These are phyloP conservation scores for Emiliania huxleyi DNA, from an alignment of 78 protist species.

Conservation along the genomic window DNA sequence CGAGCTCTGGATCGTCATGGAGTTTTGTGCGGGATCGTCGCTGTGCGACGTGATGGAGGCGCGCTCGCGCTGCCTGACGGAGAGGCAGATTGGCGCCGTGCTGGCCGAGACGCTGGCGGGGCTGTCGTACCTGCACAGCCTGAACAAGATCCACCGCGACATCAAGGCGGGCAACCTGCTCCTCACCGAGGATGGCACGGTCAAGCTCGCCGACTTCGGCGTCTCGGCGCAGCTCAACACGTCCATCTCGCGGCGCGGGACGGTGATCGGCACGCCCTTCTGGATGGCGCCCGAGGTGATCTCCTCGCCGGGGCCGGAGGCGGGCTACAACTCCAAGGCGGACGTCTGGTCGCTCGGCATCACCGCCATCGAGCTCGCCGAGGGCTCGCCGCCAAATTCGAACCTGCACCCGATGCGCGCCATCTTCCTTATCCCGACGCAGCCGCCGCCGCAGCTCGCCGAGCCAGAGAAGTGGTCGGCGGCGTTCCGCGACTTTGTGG, in stretches of 20 bases:
- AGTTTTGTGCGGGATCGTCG: neutral
- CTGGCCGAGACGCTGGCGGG: neutral
- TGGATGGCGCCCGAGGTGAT: constrained; percentile 97
- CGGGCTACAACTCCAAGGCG: constrained; percentile 37
- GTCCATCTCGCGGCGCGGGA: neutral
- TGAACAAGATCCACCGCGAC: constrained; percentile 34
- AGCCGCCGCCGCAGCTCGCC: constrained; percentile 85
- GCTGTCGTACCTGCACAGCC: constrained; percentile 16
- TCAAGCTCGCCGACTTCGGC: constrained; percentile 53
- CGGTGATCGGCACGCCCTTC: constrained; percentile 60
- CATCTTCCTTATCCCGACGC: constrained; percentile 87
- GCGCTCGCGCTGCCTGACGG: neutral
- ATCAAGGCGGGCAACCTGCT: constrained; percentile 49
- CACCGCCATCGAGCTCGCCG: constrained; percentile 96
- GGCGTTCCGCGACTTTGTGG: constrained; percentile 81
- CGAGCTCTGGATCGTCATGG: constrained; percentile 32
- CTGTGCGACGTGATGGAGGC: neutral
- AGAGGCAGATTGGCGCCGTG: neutral
- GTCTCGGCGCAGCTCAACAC: constrained; percentile 21
- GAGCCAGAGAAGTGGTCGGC: constrained; percentile 74
- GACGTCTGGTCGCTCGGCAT: constrained; percentile 99
- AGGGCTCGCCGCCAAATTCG: constrained; percentile 92
- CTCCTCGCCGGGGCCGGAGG: neutral
- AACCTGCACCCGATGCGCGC: constrained; percentile 92
- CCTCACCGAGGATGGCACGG: neutral